These are phyloP conservation scores for Tricholoma sp. DNA, from an alignment of 768 basidiomycete genomes.

Conservation along the genomic window DNA sequence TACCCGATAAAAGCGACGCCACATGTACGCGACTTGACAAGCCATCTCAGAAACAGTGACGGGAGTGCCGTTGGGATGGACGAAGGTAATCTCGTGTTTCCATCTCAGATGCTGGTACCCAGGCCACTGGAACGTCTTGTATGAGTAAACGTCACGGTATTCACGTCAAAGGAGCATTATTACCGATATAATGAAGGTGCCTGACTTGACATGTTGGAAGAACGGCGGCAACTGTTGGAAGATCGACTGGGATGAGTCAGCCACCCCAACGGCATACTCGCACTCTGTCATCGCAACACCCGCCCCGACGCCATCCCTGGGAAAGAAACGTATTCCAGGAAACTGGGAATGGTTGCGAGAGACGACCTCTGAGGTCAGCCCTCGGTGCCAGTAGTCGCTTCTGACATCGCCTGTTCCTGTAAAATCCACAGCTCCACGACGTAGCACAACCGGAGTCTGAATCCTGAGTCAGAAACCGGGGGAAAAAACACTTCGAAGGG, in stretches of 20 bases:
- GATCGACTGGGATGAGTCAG: conserved; percentile 1
- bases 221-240: conserved; percentile 2
- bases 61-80: conserved; percentile 3
- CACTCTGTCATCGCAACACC: conserved; percentile 14
- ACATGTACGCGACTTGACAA: conserved; percentile 8
- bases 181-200: conserved; percentile 6
- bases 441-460: not conserved
- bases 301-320: conserved; percentile 5
- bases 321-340: conserved; percentile 8
- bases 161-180: not conserved
- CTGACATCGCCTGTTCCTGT: conserved; percentile 6
- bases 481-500: not conserved
- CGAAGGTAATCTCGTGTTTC: conserved; percentile 7
- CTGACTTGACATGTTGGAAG: conserved; percentile 2
- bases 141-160: not conserved
- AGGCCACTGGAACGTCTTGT: conserved; percentile 5
- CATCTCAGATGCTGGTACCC: conserved; percentile 12
- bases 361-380: conserved; percentile 2
- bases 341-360: conserved; percentile 7
- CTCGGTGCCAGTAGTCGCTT: conserved; percentile 14
- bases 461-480: not conserved
- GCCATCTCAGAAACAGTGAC: conserved; percentile 10
- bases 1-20: conserved; percentile 12
- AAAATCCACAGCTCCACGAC: conserved; percentile 11
- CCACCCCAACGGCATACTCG: conserved; percentile 9